Evolutionary conservation across 2,329 filamentous ascomycete genomes (phyloP).

Genomic region (Talaromyces sp.): DNA sequence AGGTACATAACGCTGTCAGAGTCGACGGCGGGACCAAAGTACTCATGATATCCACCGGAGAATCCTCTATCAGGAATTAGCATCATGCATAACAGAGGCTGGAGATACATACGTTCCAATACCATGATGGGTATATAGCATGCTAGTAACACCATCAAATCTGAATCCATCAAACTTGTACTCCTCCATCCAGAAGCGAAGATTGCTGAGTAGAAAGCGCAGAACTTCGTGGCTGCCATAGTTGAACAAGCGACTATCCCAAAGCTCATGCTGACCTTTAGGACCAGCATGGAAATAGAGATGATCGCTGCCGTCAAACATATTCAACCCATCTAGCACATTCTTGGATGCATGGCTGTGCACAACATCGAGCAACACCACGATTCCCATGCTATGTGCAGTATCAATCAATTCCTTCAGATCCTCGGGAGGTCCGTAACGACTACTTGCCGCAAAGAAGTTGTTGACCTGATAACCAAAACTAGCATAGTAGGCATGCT

Average conservation of each 20-base stretch:
- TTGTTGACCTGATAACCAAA: conserved; percentile 99
- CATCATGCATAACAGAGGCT: not conserved
- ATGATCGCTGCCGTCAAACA: conserved; percentile 92
- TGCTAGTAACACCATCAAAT: conserved; percentile 97
- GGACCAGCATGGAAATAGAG: conserved; percentile 89
- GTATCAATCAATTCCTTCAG: conserved; percentile 96
- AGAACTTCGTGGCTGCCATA: conserved; percentile 92
- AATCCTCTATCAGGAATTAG: conserved; percentile 63
- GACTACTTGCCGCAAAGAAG: conserved; percentile 95
- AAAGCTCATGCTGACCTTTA: conserved; percentile 84
- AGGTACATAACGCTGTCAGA: conserved; percentile 93
- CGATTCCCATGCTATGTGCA: conserved; percentile 84
- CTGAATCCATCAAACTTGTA: conserved; percentile 96
- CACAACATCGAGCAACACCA: conserved; percentile 89
- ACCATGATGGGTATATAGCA: conserved; percentile 93
- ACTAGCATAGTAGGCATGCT: conserved; percentile 98
- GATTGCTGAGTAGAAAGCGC: conserved; percentile 90
- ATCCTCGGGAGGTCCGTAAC: conserved; percentile 90
- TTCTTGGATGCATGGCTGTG: conserved; percentile 99
- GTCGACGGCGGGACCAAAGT: conserved; percentile 85
- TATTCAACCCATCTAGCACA: conserved; percentile 87
- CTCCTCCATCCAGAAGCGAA: conserved; percentile 99
- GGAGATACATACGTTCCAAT: conserved; percentile 76
- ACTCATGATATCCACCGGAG: conserved; percentile 96
- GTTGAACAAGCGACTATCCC: conserved; percentile 97